Evolutionary conservation across 768 basidiomycete genomes (phyloP), one percentile per base, ranked within the genome.

Genomic region (Asterophora parasitica): DNA sequence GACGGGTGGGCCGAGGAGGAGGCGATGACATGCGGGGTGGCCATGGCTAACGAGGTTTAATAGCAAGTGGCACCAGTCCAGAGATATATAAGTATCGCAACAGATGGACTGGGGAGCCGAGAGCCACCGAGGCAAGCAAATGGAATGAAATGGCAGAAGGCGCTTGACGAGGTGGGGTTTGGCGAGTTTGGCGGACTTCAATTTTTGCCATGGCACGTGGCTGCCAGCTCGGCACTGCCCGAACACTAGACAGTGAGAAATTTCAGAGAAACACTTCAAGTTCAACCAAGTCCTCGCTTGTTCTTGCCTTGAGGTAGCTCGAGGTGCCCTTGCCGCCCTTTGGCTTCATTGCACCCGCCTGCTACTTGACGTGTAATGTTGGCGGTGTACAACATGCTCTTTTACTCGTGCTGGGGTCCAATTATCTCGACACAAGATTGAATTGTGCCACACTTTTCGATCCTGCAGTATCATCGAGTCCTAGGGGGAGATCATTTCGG

Each of bases 1-100:
- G 81, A 76, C 43, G 79, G 82, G 66, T 86, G 84, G 16, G 71
- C 71, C 37, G 81, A 85, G 50, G 86, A 87, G 33, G 87, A 86
- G 41, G 88, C 81, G 56, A 90, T 85, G 64, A 89, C 85, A 73
- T 90, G 88, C 53, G 87, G 83, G 49, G 88, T 88, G 49, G 87
- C 76, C 88, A 89, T 90, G 54, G 51, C 58, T 44, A 49, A 27
- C 49, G 17, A 42, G 31, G 43, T 37, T 40, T 41, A 34, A 41
- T 40, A 23, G 43, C 53, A 32, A 42, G 42, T 46, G 54, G 45
- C 55, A 48, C 58, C 61, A 61, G 63, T 50, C 60, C 58, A 51
- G 54, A 30, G 42, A 57, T 57, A 59, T 50, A 56, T 51, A 23
- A 23, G 23, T 23, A 51, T 30, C 44, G 45, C 46, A 51, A 47